Evolutionary conservation across 2,329 filamentous ascomycete species (phyloP).

Genomic region (Cladophialophora chaetospira): DNA sequence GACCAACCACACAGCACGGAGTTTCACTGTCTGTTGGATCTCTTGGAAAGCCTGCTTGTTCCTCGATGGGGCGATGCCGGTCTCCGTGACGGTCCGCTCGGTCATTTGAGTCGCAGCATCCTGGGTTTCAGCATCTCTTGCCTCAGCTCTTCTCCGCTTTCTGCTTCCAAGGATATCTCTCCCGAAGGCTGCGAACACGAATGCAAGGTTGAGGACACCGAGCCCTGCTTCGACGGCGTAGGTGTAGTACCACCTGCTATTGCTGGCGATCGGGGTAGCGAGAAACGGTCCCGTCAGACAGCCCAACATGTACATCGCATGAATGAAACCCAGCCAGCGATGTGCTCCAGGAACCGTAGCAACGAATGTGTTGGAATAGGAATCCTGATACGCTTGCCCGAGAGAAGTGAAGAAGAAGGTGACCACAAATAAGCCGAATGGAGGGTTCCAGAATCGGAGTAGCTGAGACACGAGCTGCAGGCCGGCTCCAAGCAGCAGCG

Average conservation of each 20-base stretch:
- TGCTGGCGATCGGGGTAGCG: constrained; percentile 63
- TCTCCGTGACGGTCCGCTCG: constrained; percentile 34
- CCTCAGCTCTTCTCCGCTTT: constrained; percentile 56
- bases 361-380: constrained; percentile 38
- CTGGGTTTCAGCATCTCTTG: constrained; percentile 45
- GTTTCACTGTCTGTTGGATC: constrained; percentile 23
- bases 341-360: constrained; percentile 58
- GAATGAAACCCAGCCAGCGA: constrained; percentile 71
- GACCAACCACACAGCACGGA: constrained; percentile 66
- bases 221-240: constrained; percentile 67
- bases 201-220: constrained; percentile 15
- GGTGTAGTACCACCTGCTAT: constrained; percentile 65
- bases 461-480: constrained; percentile 52
- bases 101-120: neutral
- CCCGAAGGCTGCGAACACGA: constrained; percentile 54
- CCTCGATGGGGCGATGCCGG: constrained; percentile 38
- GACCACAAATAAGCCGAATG: constrained; percentile 37
- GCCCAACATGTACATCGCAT: constrained; percentile 71
- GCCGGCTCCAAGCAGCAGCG: constrained; percentile 58
- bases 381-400: constrained; percentile 42
- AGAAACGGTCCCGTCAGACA: constrained; percentile 71
- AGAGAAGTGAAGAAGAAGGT: constrained; percentile 40
- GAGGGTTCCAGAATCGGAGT: constrained; percentile 41
- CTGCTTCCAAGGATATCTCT: neutral
- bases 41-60: constrained; percentile 29